Evolutionary conservation across 2,329 filamentous ascomycete species (phyloP), one percentile per base, ranked within the genome.

Genomic region (Boeremia exigua): DNA sequence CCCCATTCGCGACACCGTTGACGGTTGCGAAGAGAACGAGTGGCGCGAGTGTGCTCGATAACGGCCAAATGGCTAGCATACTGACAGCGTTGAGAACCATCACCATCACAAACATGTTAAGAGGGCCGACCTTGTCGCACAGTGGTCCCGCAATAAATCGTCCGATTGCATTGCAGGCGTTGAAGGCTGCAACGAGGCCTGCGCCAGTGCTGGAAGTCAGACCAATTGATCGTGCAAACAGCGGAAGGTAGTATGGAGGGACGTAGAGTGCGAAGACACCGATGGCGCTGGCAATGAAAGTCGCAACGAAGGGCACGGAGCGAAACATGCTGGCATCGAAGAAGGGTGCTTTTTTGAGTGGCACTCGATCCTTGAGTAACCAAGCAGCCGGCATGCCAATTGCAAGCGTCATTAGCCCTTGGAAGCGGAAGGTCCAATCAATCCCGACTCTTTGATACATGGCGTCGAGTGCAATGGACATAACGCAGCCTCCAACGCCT

Each of bases 1-100:
- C 59, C 2, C 69, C 68, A 34, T 71, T 71, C 0, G 69, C 68
- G 7, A 69, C 57, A 25, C 69, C 69, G 15, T 71, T 72, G 14
- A 70, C 33, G 2, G 58, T 61, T 6, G 68, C 63, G 39, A 72
- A 71, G 10, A 68, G 15, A 5, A 66, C 50, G 1, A 72, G 59
- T 1, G 69, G 66, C 4, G 48, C 63, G 11, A 70, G 46, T 1
- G 65, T 60, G 37, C 56, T 59, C 1, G 63, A 66, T 0, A 71
- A 62, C 3, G 68, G 68, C 69, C 69, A 72, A 8, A 72, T 69
- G 10, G 65, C 67, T 5, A 72, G 57, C 69, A 72, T 71, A 27
- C 59, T 66, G 2, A 67, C 52, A 0, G 66, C 67, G 25, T 70
- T 69, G 29, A 72, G 34, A 1, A 58, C 19, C 58, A 67, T 67